Conservation (phyloP, 2,329 filamentous ascomycete species). For the Arthrinium phaeospermum region DNA sequence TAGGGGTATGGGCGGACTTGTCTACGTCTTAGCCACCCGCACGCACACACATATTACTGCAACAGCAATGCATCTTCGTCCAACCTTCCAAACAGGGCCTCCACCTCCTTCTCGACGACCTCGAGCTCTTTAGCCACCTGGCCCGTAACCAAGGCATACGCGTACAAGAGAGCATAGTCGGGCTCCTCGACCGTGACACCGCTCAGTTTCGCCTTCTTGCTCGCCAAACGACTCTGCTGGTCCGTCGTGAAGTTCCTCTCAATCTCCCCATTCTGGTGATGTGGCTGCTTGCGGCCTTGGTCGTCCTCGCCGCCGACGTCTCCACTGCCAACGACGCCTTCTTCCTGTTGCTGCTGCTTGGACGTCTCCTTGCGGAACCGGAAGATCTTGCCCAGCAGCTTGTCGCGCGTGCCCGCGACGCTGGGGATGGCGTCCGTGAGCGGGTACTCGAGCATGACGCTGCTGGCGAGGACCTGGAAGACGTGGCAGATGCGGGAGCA, state of each 20-base stretch:
- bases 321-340: conserved; percentile 38
- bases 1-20: background rate
- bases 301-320: background rate
- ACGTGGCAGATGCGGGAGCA: conserved; percentile 92
- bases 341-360: conserved; percentile 76
- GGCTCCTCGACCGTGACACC: conserved; percentile 64
- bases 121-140: conserved; percentile 70
- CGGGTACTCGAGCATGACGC: conserved; percentile 92
- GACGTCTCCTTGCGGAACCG: conserved; percentile 86
- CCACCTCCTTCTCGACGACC: conserved; percentile 65
- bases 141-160: conserved; percentile 77
- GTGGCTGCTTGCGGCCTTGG: conserved; percentile 8
- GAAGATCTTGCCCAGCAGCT: conserved; percentile 85
- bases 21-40: background rate
- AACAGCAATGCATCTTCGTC: conserved; percentile 64
- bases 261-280: conserved; percentile 9
- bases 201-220: conserved; percentile 34
- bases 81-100: conserved; percentile 67
- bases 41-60: conserved; percentile 51
- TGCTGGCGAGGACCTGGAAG: conserved; percentile 83
- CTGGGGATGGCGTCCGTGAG: conserved; percentile 87
- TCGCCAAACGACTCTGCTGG: conserved; percentile 12
- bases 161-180: conserved; percentile 92
- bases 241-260: conserved; percentile 11
- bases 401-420: conserved; percentile 79